Base-by-base conservation (phyloP, 768 basidiomycete species). In the Phaeotremella fagi region DNA sequence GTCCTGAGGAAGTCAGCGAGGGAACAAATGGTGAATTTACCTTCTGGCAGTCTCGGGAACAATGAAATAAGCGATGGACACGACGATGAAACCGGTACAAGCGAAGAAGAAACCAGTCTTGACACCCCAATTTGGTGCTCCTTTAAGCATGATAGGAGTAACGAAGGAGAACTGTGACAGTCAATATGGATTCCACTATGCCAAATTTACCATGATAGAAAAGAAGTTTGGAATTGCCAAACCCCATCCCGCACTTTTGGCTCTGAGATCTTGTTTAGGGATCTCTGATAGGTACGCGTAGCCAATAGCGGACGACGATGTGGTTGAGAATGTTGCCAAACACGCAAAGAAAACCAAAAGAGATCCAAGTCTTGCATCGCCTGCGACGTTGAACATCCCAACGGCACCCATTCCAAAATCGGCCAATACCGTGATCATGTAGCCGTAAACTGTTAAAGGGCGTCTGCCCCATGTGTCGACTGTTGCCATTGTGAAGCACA, bases 291-390 rank as follows among this genome's bases (percentile, higher is more conserved):
- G 42, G 25, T 47, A 60, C 4, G 44, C 7, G 31, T 33, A 33
- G 7, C 31, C 31, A 7, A 33, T 16, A 33, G 9, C 31, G 16
- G 31, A 47, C 48, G 54, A 55, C n/a, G 52, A 52, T 46, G 51
- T 49, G 16, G 45, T 38, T 15, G 52, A 52, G n/a, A 59, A 24
- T 25, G 26, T 35, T 2, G 60, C 57, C 36, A 62, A 29, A 44
- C 57, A 57, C 3, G 55, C 60, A 33, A 62, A 59, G 52, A 62
- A 62, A 45, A 55, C n/a, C n/a, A 49, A 37, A 65, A 61, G 45
- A 48, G 59, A 11, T 60, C 63, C 18, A 65, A 50, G 15, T 54
- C 47, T 18, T 54, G 52, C 20, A 57, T 41, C 23, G 47, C 57
- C 18, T 59, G 45, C 15, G 51, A 46, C 16, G 57, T 36, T 3